Percentiles rank a stretch among this genome's conserved stretches.
Evolutionary conservation across 441 rosid species (phyloP).

Genomic region (Viola pubescens): DNA sequence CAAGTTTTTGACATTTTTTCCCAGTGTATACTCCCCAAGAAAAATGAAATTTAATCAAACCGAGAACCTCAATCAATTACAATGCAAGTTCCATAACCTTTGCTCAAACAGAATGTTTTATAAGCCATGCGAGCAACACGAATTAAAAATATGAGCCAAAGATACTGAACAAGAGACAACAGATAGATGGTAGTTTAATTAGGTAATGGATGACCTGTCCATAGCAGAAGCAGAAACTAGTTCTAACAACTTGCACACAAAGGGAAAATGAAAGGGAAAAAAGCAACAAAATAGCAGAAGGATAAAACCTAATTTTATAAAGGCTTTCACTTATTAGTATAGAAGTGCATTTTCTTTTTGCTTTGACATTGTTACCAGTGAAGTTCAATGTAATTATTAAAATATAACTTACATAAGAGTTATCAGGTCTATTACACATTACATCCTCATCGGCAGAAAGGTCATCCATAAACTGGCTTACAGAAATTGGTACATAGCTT

Average conservation of each 20-base stretch:
- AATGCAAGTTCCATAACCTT: background rate
- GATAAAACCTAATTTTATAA: background rate
- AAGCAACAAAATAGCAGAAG: background rate
- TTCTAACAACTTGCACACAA: background rate
- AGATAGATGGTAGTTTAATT: no score
- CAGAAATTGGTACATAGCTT: slow-evolving; percentile 83
- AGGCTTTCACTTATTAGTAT: background rate
- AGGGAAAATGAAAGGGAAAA: background rate
- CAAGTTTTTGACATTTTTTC: background rate
- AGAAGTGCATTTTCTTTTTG: background rate
- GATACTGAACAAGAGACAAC: no score
- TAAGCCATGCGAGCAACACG: no score
- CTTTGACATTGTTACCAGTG: background rate
- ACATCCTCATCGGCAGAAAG: slow-evolving; percentile 90
- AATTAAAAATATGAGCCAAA: no score
- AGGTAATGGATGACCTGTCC: background rate
- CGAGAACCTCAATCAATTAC: background rate
- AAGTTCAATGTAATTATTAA: background rate
- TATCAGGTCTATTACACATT: slow-evolving; percentile 49
- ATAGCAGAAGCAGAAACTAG: background rate
- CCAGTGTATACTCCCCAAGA: background rate
- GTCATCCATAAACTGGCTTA: slow-evolving; percentile 96
- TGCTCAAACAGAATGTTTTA: background rate
- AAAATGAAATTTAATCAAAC: background rate
- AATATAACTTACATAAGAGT: slow-evolving; percentile 48